Percentiles rank a stretch among this genome's conserved stretches.
phyloP scores from a whole-genome alignment of 2,329 filamentous ascomycete species.

The Venturia pyrina region DNA sequence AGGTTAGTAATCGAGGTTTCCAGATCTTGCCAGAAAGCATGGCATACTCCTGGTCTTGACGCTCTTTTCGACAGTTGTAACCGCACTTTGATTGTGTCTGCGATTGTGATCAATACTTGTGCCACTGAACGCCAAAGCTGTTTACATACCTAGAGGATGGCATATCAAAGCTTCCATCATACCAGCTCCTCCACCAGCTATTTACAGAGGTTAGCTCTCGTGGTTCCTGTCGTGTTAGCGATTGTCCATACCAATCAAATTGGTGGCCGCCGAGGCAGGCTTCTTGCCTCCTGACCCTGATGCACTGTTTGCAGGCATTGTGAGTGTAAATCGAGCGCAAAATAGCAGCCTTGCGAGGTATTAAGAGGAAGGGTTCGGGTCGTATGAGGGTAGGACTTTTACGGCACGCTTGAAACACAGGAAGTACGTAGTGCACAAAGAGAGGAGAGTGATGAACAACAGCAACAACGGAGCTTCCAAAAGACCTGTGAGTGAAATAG shows the following conservation, averaged over 20 bases:
- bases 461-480: not conserved
- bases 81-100: constrained; percentile 95
- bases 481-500: not conserved
- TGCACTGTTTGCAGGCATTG: constrained; percentile 11
- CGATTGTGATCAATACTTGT: not conserved
- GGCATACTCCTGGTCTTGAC: constrained; percentile 62
- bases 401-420: not conserved
- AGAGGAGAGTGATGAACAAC: not conserved
- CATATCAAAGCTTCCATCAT: constrained; percentile 99
- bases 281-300: constrained; percentile 13
- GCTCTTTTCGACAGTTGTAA: constrained; percentile 95
- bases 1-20: not conserved
- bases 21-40: not conserved
- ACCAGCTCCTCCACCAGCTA: constrained; percentile 90
- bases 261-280: constrained; percentile 14
- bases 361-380: not conserved
- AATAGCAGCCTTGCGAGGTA: not conserved
- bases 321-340: not conserved
- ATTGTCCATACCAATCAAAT: constrained; percentile 14
- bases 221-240: not conserved
- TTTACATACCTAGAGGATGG: constrained; percentile 70
- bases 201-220: constrained; percentile 16
- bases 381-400: not conserved
- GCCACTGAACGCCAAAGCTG: constrained; percentile 9
- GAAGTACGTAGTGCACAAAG: not conserved